Evolutionary conservation across 75 land plant species (phyloP).

Genomic region (Sequoiadendron giganteum): DNA sequence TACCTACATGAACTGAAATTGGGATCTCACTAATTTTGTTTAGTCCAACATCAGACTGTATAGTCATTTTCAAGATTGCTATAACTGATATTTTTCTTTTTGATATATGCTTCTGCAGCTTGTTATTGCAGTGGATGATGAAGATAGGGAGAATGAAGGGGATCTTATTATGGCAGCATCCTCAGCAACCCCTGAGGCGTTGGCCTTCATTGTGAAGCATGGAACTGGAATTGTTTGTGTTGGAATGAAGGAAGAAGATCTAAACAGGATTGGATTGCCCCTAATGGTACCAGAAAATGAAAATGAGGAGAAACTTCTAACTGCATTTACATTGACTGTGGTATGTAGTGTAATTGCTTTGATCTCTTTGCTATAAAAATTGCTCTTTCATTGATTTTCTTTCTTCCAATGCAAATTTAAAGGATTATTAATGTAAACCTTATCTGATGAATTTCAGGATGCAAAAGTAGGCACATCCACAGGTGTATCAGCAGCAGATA

Average conservation of each 20-base stretch:
- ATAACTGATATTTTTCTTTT: not conserved
- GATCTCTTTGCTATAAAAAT: not conserved
- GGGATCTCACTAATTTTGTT: not conserved
- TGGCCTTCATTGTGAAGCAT: slow-evolving; percentile 88
- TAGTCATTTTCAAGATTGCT: not conserved
- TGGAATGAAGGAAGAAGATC: slow-evolving; percentile 81
- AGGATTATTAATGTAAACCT: not conserved
- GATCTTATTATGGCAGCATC: slow-evolving; percentile 95
- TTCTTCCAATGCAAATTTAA: not conserved
- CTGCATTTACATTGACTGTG: slow-evolving; percentile 93
- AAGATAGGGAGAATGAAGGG: slow-evolving; percentile 96
- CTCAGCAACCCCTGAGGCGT: slow-evolving; percentile 70
- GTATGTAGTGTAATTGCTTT: slow-evolving; percentile 37
- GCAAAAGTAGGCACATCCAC: slow-evolving; percentile 92
- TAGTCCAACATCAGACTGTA: not conserved
- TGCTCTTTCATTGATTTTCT: not conserved
- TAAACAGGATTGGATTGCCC: slow-evolving; percentile 74
- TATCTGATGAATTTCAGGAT: slow-evolving; percentile 44
- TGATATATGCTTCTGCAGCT: slow-evolving; percentile 47
- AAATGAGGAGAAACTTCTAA: slow-evolving; percentile 79
- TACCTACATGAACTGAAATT: not conserved
- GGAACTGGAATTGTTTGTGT: slow-evolving; percentile 96
- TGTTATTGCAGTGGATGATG: slow-evolving; percentile 95
- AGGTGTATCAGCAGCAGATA: slow-evolving; percentile 94
- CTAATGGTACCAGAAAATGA: slow-evolving; percentile 69